These are phyloP conservation scores for Ceratopteris richardii DNA, from an alignment of 75 land plant species.

Conservation along the genomic window DNA sequence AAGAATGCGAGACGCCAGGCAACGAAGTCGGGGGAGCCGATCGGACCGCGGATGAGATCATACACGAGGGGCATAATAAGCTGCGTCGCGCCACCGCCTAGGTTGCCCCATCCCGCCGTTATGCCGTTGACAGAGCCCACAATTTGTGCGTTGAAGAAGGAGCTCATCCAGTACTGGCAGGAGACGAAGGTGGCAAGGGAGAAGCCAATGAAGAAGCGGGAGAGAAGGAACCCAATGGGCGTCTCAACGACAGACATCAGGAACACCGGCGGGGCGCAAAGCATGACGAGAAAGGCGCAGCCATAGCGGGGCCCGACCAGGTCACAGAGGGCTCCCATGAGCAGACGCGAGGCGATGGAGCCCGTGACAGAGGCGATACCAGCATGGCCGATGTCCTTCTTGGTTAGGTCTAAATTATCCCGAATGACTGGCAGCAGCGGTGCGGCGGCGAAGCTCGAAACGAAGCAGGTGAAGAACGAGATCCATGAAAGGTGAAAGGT, in stretches of 20 bases:
- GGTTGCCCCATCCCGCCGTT: slow-evolving; percentile 89
- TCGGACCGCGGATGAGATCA: slow-evolving; percentile 26
- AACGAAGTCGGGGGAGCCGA: slow-evolving; percentile 38
- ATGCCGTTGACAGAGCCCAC: no score
- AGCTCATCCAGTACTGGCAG: no score
- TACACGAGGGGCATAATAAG: slow-evolving; percentile 72
- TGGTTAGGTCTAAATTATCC: slow-evolving; percentile 68
- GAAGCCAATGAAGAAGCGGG: no score
- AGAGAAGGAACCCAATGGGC: slow-evolving; percentile 45
- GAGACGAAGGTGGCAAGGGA: no score
- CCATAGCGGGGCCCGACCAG: slow-evolving; percentile 72
- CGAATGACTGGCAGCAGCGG: slow-evolving; percentile 80
- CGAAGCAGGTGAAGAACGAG: no score
- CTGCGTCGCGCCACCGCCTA: slow-evolving; percentile 92
- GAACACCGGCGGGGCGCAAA: slow-evolving; percentile 75
- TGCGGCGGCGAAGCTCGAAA: no score
- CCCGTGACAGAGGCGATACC: slow-evolving; percentile 86
- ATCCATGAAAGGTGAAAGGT: no score
- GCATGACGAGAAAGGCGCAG: slow-evolving; percentile 61
- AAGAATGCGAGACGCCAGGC: slow-evolving; percentile 79
- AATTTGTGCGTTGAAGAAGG: no score
- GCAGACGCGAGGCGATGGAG: slow-evolving; percentile 62
- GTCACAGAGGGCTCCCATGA: slow-evolving; percentile 86
- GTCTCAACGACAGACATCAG: slow-evolving; percentile 45
- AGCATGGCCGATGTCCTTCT: slow-evolving; percentile 63